A percentile compares a stretch with the other conserved stretches of the same genome.
Evolutionary conservation across 257 asterid species (phyloP).

Genomic region (Knoxia roxburghii): DNA sequence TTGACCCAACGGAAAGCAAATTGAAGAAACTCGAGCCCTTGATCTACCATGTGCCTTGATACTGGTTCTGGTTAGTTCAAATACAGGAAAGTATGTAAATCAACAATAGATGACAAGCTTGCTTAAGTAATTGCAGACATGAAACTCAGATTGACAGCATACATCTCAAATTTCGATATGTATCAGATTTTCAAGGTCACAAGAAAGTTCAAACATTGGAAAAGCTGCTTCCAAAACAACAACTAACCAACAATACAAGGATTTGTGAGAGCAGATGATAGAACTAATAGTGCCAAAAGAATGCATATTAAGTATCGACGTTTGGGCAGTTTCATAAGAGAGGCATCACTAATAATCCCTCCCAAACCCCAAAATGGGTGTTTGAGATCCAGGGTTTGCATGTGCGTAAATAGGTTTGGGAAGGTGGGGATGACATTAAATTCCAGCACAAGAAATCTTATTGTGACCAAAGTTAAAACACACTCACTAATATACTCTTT

Average conservation of each 20-base stretch:
- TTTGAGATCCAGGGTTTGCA: neutral
- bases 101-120: neutral
- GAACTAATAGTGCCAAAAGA: neutral
- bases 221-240: neutral
- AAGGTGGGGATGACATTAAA: neutral
- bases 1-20: conserved; percentile 99
- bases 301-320: neutral
- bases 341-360: conserved; percentile 1
- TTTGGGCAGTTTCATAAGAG: neutral
- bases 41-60: conserved; percentile 80
- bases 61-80: conserved; percentile 57
- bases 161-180: too few species aligned
- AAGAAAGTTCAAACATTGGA: neutral
- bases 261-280: neutral
- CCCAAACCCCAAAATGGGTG: neutral
- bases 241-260: neutral
- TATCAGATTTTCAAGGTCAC: neutral
- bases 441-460: neutral
- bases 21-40: conserved; percentile 98
- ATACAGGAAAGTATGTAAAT: neutral
- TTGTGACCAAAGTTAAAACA: neutral
- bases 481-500: conserved; percentile 5
- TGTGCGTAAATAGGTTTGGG: neutral
- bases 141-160: neutral
- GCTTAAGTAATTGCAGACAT: neutral